Percentiles rank a stretch among this genome's conserved stretches.
phyloP scores from a whole-genome alignment of 1,139 yeast genomes.

The Blastobotrys illinoisensis region DNA sequence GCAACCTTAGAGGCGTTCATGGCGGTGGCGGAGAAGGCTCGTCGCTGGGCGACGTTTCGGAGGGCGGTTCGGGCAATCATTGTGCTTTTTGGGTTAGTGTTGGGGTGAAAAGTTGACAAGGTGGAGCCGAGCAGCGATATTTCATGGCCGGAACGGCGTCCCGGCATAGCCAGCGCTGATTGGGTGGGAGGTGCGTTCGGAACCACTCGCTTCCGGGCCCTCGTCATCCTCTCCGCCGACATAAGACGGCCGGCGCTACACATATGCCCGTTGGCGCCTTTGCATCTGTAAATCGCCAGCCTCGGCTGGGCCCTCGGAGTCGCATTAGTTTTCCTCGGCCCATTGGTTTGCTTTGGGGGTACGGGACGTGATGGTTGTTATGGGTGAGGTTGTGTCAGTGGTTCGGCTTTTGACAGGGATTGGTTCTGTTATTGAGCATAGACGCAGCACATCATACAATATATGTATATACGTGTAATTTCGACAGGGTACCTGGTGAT shows the following conservation, averaged over 20 bases:
- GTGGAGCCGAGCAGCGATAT: conserved; percentile 3
- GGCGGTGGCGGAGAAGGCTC: conserved; percentile 65
- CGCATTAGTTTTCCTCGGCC: no score
- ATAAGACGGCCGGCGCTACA: no score
- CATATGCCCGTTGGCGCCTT: no score
- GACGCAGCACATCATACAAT: background rate
- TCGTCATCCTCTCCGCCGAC: background rate
- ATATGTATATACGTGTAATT: no score
- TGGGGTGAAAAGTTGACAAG: conserved; percentile 49
- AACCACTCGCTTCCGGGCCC: background rate
- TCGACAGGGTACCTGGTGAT: background rate
- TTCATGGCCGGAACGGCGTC: background rate
- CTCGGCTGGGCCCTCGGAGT: no score
- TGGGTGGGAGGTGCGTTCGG: background rate
- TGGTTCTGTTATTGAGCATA: no score
- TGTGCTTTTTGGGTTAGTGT: conserved; percentile 46
- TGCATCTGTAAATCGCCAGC: no score
- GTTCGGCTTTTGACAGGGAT: background rate
- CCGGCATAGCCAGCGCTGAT: background rate
- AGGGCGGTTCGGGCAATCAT: conserved; percentile 15
- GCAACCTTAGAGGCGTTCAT: conserved; percentile 37
- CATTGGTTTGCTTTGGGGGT: no score
- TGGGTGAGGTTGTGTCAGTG: no score
- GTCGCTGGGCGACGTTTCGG: conserved; percentile 31
- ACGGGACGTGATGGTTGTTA: no score